Evolutionary conservation across 169 alveolate species (phyloP), one percentile per base, ranked within the genome.

Genomic region (Plasmodium inui): DNA sequence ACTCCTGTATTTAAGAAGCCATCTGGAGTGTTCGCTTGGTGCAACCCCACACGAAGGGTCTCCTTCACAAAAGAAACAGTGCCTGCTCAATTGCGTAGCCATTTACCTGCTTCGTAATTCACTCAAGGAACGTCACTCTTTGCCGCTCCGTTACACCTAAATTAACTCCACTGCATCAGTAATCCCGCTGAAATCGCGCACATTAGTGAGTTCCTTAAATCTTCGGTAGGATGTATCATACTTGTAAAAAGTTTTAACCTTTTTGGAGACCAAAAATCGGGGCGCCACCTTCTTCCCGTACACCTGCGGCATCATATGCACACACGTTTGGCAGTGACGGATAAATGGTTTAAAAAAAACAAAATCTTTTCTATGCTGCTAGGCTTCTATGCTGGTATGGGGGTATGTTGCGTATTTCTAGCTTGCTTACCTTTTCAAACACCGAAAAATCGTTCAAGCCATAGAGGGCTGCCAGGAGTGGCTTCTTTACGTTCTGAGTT

Each of bases 261-360:
- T 86, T 3, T 50, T 74, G 32, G 93, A 74, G 39, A 86, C 85
- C 46, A 86, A 86, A 86, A 74, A 86, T 53, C 93, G 78, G 44
- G 93, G 93, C 14, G 93, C 93, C 22, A 50, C 81, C 81, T 86
- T 86, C 81, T 86, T 86, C 85, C 93, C 93, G 44, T 86, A 86
- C 17, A 86, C 93, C 93, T 86, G 70, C 3, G 72, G 67, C 34
- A 44, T 44, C 76, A 83, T n/a, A 19, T 37, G 46, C 82, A 22
- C 72, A 83, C n/a, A 37, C 26, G 28, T 50, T 50, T 14, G 37
- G 32, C 14, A 41, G 67, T 81, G 50, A 41, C 53, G 73, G 22
- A 44, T 39, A 28, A 67, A 81, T 81, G 41, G 17, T 32, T 79
- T 19, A 53, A 82, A 53, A 37, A 41, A 83, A 83, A 83, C 32